Conservation (phyloP, 129 eudicot species). For the Kitagawia praeruptora region DNA sequence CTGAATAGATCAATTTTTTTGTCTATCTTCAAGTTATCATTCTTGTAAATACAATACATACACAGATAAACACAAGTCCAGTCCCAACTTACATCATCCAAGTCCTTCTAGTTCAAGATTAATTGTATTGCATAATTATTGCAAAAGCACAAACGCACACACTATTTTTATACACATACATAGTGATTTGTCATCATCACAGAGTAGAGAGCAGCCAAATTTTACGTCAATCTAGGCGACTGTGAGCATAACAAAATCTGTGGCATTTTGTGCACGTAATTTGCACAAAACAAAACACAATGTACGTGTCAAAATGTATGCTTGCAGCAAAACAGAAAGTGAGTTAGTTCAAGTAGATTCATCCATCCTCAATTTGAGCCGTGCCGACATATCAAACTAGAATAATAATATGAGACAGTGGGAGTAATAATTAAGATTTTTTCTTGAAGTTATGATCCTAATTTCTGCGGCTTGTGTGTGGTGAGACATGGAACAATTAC, state of each 20-base stretch:
- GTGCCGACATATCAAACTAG: too few species aligned
- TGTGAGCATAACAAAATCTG: background rate
- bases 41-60: too few species aligned
- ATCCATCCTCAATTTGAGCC: background rate
- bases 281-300: background rate
- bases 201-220: background rate
- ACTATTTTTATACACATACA: background rate
- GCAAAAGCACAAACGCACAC: background rate
- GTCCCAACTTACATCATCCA: background rate
- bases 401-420: too few species aligned
- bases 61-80: too few species aligned
- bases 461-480: background rate
- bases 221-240: background rate
- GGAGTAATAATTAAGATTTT: too few species aligned
- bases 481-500: background rate
- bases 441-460: background rate
- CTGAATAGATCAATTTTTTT: too few species aligned
- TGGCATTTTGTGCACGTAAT: background rate
- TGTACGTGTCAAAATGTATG: background rate
- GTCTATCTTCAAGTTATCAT: too few species aligned
- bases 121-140: background rate
- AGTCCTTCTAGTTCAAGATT: background rate
- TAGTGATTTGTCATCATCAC: background rate
- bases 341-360: background rate
- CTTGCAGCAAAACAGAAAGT: background rate